A percentile compares a stretch with the other conserved stretches of the same genome.
These are phyloP conservation scores for Mallotus repandus DNA, from an alignment of 441 rosid species.

Conservation along the genomic window DNA sequence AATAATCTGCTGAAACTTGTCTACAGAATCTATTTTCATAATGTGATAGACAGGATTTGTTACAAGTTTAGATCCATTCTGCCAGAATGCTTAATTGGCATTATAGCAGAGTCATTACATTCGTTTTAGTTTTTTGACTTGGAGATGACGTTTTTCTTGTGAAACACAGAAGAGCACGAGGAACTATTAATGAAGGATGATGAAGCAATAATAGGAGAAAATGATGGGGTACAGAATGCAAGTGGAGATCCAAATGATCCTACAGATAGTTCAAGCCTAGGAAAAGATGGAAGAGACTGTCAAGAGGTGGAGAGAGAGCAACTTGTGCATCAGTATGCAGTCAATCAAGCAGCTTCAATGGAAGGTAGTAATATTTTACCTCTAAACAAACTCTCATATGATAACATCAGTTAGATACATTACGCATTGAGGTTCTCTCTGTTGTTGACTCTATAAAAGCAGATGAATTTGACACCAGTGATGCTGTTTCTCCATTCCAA, in stretches of 20 bases:
- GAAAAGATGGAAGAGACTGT: constrained; percentile 1
- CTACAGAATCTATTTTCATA: background rate
- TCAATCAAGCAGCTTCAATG: constrained; percentile 1
- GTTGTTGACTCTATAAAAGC: constrained; percentile 14
- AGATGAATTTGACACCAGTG: background rate
- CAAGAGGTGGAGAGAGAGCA: constrained; percentile 7
- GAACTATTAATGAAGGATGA: background rate
- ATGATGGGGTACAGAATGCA: background rate
- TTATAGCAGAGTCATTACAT: background rate
- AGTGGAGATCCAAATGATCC: constrained; percentile 11
- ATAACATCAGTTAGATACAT: background rate
- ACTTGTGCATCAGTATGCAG: constrained; percentile 13
- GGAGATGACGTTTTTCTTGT: background rate
- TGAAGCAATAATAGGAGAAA: background rate
- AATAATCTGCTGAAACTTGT: background rate
- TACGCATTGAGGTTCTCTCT: constrained; percentile 3
- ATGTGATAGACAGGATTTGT: background rate
- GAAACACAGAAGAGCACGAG: background rate
- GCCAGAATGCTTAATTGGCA: background rate
- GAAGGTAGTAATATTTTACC: background rate
- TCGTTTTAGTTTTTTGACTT: background rate
- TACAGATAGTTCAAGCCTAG: constrained; percentile 11
- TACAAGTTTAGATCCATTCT: background rate
- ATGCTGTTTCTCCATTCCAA: constrained; percentile 12
- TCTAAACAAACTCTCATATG: constrained; percentile 10